phyloP scores from a whole-genome alignment of 805 yeast species.

The Barnettozyma siamensis region DNA sequence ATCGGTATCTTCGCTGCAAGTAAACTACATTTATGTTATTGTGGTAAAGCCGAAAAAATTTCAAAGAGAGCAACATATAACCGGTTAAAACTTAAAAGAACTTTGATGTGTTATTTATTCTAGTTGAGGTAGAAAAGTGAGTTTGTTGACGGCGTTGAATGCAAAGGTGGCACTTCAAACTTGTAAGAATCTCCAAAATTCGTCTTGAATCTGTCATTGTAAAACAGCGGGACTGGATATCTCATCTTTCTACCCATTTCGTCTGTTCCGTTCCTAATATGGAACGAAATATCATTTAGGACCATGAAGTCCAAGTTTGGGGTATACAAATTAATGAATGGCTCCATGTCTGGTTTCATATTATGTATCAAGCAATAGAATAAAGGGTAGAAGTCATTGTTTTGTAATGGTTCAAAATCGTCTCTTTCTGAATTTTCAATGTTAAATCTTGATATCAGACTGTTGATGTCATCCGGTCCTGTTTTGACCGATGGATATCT shows the following conservation, averaged over 20 bases:
- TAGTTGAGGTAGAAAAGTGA: too few relatives aligned
- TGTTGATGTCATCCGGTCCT: constrained; percentile 32
- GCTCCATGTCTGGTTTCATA: constrained; percentile 29
- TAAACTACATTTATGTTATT: too few relatives aligned
- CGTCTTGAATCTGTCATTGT: constrained; percentile 27
- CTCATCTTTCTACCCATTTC: constrained; percentile 13
- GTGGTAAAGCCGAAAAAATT: too few relatives aligned
- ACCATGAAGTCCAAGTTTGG: constrained; percentile 32
- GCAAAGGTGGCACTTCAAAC: too few relatives aligned
- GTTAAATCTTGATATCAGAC: constrained; percentile 26
- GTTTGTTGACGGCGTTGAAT: too few relatives aligned
- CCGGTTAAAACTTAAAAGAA: too few relatives aligned
- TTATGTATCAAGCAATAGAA: constrained; percentile 35
- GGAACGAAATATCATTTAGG: constrained; percentile 33
- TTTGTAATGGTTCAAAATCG: constrained; percentile 25
- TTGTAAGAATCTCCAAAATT: constrained; percentile 12
- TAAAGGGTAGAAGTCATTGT: constrained; percentile 29
- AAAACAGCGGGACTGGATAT: constrained; percentile 32
- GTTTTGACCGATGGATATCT: constrained; percentile 38
- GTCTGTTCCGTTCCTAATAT: constrained; percentile 22
- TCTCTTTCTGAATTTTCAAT: constrained; percentile 13
- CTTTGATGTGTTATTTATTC: too few relatives aligned
- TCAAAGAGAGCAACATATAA: too few relatives aligned
- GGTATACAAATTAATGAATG: constrained; percentile 28
- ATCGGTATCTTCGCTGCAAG: too few relatives aligned